Conservation (phyloP, 2,329 filamentous ascomycete genomes). For the Fusarium sarcochroum region DNA sequence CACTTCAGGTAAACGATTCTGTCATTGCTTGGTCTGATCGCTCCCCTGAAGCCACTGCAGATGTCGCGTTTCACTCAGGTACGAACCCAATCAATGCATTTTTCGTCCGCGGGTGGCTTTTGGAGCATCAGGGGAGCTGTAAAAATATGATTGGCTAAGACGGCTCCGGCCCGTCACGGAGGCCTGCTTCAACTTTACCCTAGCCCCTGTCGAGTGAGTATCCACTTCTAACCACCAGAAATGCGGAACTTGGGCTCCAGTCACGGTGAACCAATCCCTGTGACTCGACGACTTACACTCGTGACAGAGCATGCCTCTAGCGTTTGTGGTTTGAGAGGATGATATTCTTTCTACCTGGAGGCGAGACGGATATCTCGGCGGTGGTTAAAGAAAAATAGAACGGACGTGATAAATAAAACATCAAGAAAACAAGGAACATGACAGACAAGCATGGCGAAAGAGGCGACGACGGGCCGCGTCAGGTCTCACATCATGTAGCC, state of each 20-base stretch:
- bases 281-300: conserved; percentile 28
- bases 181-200: conserved; percentile 33
- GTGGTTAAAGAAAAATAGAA: conserved; percentile 3
- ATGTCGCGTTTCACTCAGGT: conserved; percentile 45
- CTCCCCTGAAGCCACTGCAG: conserved; percentile 35
- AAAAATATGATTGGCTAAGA: conserved; percentile 34
- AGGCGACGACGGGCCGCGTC: conserved; percentile 29
- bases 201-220: not conserved
- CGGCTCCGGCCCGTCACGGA: conserved; percentile 30
- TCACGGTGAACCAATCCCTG: conserved; percentile 34
- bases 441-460: conserved; percentile 3
- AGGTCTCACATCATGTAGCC: conserved; percentile 38
- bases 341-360: conserved; percentile 17
- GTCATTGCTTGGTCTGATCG: conserved; percentile 7
- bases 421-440: conserved; percentile 6
- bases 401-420: not conserved
- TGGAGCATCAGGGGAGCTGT: conserved; percentile 24
- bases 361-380: conserved; percentile 8
- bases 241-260: conserved; percentile 18
- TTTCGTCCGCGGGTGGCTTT: conserved; percentile 40
- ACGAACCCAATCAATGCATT: conserved; percentile 42
- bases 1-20: conserved; percentile 11
- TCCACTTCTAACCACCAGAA: conserved; percentile 6
- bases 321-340: conserved; percentile 6
- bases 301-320: conserved; percentile 24